These are phyloP conservation scores for Helminthosporium solani DNA, from an alignment of 2,329 filamentous ascomycete genomes.

Conservation along the genomic window DNA sequence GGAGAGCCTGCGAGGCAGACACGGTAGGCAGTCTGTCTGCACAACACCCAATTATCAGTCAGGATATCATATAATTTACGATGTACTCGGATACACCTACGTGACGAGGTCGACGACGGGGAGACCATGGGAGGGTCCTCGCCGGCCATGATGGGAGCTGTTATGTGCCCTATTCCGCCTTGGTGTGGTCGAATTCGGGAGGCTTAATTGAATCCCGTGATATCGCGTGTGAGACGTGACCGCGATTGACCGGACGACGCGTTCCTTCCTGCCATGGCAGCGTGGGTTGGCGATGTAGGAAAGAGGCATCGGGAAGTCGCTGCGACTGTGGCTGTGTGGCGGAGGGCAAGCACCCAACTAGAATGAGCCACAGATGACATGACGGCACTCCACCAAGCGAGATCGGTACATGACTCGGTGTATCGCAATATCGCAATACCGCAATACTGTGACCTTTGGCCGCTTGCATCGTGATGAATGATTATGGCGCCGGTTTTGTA, in stretches of 20 bases:
- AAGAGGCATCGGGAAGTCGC: conserved; percentile 3
- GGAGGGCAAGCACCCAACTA: conserved; percentile 7
- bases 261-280: conserved; percentile 8
- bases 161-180: not conserved
- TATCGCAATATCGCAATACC: conserved; percentile 2
- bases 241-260: conserved; percentile 18
- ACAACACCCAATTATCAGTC: conserved; percentile 21
- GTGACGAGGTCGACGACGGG: conserved; percentile 39
- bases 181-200: conserved; percentile 4
- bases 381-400: conserved; percentile 26
- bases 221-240: conserved; percentile 8
- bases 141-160: conserved; percentile 28
- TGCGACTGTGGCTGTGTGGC: not conserved
- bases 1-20: conserved; percentile 71
- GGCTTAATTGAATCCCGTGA: conserved; percentile 22
- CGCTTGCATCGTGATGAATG: too few species aligned
- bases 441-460: not conserved
- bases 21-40: conserved; percentile 75
- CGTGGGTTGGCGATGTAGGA: not conserved
- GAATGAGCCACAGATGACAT: conserved; percentile 11
- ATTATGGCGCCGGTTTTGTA: too few species aligned
- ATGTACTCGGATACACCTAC: conserved; percentile 28
- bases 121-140: conserved; percentile 28
- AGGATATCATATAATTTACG: not conserved
- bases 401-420: conserved; percentile 25